Base-by-base conservation (phyloP, 2,329 filamentous ascomycete species). In the Rhynchosporium graminicola region DNA sequence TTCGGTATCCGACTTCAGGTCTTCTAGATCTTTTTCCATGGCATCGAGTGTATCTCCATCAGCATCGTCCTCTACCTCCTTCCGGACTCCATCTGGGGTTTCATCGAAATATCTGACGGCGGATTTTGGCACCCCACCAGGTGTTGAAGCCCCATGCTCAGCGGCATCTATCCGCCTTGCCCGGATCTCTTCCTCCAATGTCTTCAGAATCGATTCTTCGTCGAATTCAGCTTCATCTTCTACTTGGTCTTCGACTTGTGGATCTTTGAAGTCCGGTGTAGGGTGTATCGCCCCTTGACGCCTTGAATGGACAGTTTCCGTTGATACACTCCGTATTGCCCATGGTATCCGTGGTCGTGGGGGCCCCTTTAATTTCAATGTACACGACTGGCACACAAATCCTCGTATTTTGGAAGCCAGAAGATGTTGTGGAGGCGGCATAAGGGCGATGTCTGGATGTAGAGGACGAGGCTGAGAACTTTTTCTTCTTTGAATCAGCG, bases 321-420 rank as follows among this genome's bases (percentile, higher is more conserved):
- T 67, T 15, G 65, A 61, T 15, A 70, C 33, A 61, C 63, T 69
- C 63, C 72, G 68, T 43, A 63, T 62, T 40, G 65, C 52, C 65
- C 68, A 71, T 68, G 59, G 63, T 56, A 65, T 46, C 56, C 56
- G 66, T 57, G 61, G 66, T 54, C 48, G 60, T 31, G 28, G 61
- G 31, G 63, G 48, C 42, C 43, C 42, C 61, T 68, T 64, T 62
- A 73, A 60, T 66, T 71, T 72, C 29, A 67, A 67, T 52, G 70
- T 62, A 60, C 73, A 75, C 67, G 73, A 72, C 58, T 62, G 71
- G 64, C 73, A 75, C 13, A 75, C 67, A 57, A 68, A 74, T 3
- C 70, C 71, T 65, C 68, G 64, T 60, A 70, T 61, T 65, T 65
- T 69, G 42, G 68, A 67, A 61, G 69, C 60, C 38, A 71, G 56